A percentile compares a stretch with the other conserved stretches of the same genome.
Evolutionary conservation across 129 eudicot species (phyloP).

Genomic region (Flaveria ramosissima): DNA sequence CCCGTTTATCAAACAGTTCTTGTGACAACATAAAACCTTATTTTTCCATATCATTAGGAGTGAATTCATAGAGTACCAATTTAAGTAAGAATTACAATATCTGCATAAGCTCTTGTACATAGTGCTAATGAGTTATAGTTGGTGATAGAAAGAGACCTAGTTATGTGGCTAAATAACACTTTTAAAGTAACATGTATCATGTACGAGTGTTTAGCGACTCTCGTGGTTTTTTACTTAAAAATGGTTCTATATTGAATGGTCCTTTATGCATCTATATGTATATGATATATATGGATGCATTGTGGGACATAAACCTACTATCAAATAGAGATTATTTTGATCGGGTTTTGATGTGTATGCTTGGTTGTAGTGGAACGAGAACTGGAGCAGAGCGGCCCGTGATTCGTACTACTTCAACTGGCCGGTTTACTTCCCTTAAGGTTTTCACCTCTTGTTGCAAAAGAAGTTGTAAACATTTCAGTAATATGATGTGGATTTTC

Average conservation of each 20-base stretch:
- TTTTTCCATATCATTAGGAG: too few relatives aligned
- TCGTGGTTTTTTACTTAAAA: too few relatives aligned
- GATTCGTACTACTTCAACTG: conserved; percentile 90
- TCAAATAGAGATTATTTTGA: not conserved
- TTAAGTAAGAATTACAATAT: too few relatives aligned
- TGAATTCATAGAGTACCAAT: too few relatives aligned
- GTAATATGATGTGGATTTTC: conserved; percentile 21
- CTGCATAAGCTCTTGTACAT: too few relatives aligned
- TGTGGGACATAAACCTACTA: too few relatives aligned
- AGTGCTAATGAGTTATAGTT: too few relatives aligned
- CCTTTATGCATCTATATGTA: not conserved
- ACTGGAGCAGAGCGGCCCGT: conserved; percentile 55
- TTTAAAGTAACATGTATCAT: not conserved
- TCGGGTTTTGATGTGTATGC: conserved; percentile 11
- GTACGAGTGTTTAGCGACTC: not conserved
- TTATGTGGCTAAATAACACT: not conserved
- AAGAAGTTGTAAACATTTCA: not conserved
- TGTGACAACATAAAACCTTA: too few relatives aligned
- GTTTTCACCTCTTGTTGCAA: conserved; percentile 2
- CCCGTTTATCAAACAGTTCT: too few relatives aligned
- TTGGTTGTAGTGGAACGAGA: conserved; percentile 79
- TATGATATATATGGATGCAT: too few relatives aligned
- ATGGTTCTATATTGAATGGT: not conserved
- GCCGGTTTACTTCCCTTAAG: conserved; percentile 80
- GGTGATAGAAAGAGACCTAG: too few relatives aligned